Percentiles rank a stretch among this genome's conserved stretches.
phyloP scores from a whole-genome alignment of 1,284 basidiomycete genomes.

The Paramarasmius palmivorus region DNA sequence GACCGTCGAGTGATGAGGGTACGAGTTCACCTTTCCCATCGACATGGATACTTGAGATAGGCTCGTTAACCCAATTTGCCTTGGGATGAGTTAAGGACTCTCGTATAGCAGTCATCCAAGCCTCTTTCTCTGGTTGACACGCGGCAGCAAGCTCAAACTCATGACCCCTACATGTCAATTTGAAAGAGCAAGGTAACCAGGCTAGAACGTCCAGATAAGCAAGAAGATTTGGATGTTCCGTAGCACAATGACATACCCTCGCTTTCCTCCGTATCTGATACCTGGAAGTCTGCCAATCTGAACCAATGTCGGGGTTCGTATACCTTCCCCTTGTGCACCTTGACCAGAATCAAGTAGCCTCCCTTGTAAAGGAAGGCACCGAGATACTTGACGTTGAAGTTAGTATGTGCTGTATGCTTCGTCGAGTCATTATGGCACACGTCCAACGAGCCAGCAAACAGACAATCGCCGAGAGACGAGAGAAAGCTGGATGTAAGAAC shows the following conservation, averaged over 20 bases:
- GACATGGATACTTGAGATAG: constrained; percentile 55
- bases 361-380: constrained; percentile 88
- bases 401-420: constrained; percentile 35
- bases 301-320: constrained; percentile 92
- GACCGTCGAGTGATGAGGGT: constrained; percentile 32
- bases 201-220: constrained; percentile 41
- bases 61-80: constrained; percentile 57
- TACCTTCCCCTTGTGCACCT: constrained; percentile 75
- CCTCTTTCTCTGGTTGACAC: constrained; percentile 78
- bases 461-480: constrained; percentile 68
- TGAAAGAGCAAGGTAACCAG: constrained; percentile 78
- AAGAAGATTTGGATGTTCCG: constrained; percentile 13
- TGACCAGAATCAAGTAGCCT: constrained; percentile 83
- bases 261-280: constrained; percentile 71
- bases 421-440: constrained; percentile 68
- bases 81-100: constrained; percentile 37
- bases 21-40: constrained; percentile 41
- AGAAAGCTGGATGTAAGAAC: constrained; percentile 57
- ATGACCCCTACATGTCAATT: constrained; percentile 66
- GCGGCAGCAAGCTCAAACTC: constrained; percentile 84
- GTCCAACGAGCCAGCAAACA: constrained; percentile 81
- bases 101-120: constrained; percentile 76
- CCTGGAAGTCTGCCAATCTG: constrained; percentile 67
- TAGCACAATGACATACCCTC: constrained; percentile 43
- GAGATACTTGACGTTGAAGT: constrained; percentile 80